These are phyloP conservation scores for Kodamaea hsintzibuensis DNA, from an alignment of 805 yeast genomes.

Conservation along the genomic window DNA sequence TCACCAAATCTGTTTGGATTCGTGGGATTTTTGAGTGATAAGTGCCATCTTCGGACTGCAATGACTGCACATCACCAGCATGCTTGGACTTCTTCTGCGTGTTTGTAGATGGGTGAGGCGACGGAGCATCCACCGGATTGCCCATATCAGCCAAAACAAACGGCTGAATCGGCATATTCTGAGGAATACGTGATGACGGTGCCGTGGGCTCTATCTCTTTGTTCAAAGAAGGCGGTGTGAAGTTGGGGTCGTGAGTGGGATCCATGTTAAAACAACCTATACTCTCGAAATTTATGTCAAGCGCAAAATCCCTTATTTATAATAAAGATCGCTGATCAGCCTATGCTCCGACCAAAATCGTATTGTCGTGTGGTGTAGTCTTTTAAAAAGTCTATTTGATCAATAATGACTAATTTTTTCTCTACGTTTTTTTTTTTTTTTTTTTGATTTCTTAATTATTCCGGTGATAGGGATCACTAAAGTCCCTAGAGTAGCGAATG, in stretches of 20 bases:
- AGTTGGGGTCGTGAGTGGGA: conserved; percentile 89
- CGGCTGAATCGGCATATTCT: conserved; percentile 74
- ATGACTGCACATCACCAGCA: conserved; percentile 9
- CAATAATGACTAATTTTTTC: background rate
- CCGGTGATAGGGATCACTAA: background rate
- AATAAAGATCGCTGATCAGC: background rate
- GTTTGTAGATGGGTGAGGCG: conserved; percentile 46
- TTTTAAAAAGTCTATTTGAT: background rate
- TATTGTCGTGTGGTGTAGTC: conserved; percentile 2
- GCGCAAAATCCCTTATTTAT: background rate
- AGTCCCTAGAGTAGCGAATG: background rate
- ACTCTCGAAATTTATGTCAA: background rate
- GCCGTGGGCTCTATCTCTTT: conserved; percentile 63
- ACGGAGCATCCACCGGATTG: conserved; percentile 71
- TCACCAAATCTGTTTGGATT: conserved; percentile 54
- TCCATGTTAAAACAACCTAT: conserved; percentile 57
- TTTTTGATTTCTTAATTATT: background rate
- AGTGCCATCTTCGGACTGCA: conserved; percentile 14
- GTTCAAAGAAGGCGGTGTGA: conserved; percentile 77
- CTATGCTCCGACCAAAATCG: background rate
- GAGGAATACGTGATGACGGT: conserved; percentile 69
- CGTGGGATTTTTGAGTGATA: conserved; percentile 50
- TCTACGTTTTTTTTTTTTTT: background rate
- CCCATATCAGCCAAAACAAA: conserved; percentile 75
- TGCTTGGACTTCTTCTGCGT: conserved; percentile 8